Evolutionary conservation across 2,329 filamentous ascomycete species (phyloP), one percentile per base, ranked within the genome.

Genomic region (Ambrosiella cleistominuta): DNA sequence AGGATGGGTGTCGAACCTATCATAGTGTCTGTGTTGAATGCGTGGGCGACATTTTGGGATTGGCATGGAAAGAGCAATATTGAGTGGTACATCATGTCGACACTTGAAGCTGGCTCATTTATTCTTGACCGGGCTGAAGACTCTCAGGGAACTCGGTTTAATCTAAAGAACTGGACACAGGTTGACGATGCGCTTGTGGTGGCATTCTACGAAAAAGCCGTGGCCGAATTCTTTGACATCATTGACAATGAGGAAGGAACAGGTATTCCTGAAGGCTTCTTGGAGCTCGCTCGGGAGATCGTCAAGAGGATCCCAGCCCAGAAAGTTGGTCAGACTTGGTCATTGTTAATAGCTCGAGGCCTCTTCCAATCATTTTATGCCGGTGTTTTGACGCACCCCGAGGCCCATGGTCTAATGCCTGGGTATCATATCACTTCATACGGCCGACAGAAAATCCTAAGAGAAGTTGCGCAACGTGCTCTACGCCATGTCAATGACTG

Each of bases 31-130:
- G 81, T 96, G 39, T 77, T 98, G 55, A 90, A 93, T 68, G 83
- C 88, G 59, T 97, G 89, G 86, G 83, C 87, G 56, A 77, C 82
- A 58, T 86, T 90, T 77, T 82, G 87, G 62, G 84, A 90, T 69
- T 97, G 91, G 90, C 86, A 88, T 45, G 88, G 88, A 59, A 89
- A 85, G 65, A 81, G 84, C 63, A 93, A 89, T 63, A 82, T 98
- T 75, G 90, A 96, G 71, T 86, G 88, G 71, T 97, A 91, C 68
- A 79, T 98, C 11, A 93, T 95, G 86, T 87, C 93, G 67, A 88
- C 94, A 61, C 79, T 98, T 38, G 88, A 95, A 70, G 86, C 94
- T 65, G 93, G 93, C 63, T 85, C 89, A 44, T 96, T 96, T 67
- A 75, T 97, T 59, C 75, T 96, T 64, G 89, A 95, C 66, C 83